Percentiles rank a stretch among this genome's conserved stretches.
Conservation (phyloP, 2,329 filamentous ascomycete genomes). For the Fusarium abutilonis region DNA sequence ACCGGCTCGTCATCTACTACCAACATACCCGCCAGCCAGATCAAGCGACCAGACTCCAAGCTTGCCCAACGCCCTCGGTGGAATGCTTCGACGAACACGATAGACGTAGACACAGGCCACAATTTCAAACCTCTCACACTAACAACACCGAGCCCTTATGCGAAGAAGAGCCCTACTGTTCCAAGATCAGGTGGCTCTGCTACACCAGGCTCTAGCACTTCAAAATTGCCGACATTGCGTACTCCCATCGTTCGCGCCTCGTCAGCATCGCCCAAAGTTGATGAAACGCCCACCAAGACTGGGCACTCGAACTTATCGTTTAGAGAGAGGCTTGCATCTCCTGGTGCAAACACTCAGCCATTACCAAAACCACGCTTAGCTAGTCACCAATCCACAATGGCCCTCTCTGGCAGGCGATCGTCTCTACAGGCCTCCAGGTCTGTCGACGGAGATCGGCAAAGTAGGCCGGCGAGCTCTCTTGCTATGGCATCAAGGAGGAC, state of each 20-base stretch:
- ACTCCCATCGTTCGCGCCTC: slow-evolving; percentile 58
- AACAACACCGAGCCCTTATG: slow-evolving; percentile 68
- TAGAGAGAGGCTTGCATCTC: slow-evolving; percentile 63
- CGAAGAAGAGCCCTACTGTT: slow-evolving; percentile 56
- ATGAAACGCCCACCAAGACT: slow-evolving; percentile 57
- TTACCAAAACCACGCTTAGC: slow-evolving; percentile 57
- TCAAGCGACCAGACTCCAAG: slow-evolving; percentile 58
- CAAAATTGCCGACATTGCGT: slow-evolving; percentile 61
- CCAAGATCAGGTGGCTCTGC: slow-evolving; percentile 56
- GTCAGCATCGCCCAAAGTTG: slow-evolving; percentile 59
- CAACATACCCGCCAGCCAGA: slow-evolving; percentile 51
- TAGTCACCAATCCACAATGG: slow-evolving; percentile 56
- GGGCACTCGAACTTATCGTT: slow-evolving; percentile 61
- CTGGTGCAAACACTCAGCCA: slow-evolving; percentile 59
- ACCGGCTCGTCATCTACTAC: slow-evolving; percentile 61
- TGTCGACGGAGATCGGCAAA: slow-evolving; percentile 45
- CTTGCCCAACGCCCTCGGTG: slow-evolving; percentile 73
- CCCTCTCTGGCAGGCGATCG: slow-evolving; percentile 59
- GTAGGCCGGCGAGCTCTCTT: slow-evolving; percentile 67
- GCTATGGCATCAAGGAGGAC: slow-evolving; percentile 59
- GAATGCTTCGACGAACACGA: slow-evolving; percentile 74
- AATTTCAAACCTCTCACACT: slow-evolving; percentile 71
- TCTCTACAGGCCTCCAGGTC: slow-evolving; percentile 62
- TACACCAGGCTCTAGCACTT: slow-evolving; percentile 54
- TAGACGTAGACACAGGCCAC: slow-evolving; percentile 72